A percentile compares a stretch with the other conserved stretches of the same genome.
Evolutionary conservation across 2,329 filamentous ascomycete species (phyloP).

Genomic region (Immersiporthe knoxdaviesiana): DNA sequence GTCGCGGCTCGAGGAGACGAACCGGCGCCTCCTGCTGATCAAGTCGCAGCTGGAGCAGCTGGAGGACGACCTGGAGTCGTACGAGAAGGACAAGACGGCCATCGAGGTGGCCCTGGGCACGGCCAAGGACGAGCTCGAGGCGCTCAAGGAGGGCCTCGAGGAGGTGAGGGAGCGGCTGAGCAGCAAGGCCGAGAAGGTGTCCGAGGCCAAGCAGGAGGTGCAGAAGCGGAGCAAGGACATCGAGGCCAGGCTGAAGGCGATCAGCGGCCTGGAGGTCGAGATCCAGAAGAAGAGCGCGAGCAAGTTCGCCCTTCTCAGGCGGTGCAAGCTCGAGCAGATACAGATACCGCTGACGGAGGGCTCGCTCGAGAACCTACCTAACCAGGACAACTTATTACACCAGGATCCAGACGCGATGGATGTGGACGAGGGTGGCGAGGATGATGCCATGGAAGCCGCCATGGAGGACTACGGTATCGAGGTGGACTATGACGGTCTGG

Average conservation of each 20-base stretch:
- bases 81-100: conserved; percentile 72
- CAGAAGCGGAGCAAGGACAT: conserved; percentile 85
- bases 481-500: conserved; percentile 80
- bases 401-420: conserved; percentile 91
- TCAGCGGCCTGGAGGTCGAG: conserved; percentile 79
- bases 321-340: conserved; percentile 93
- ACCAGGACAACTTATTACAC: conserved; percentile 78
- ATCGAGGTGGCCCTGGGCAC: conserved; percentile 75
- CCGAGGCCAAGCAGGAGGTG: conserved; percentile 77
- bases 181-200: conserved; percentile 73
- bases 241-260: conserved; percentile 71
- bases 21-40: conserved; percentile 69
- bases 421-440: conserved; percentile 73
- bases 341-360: conserved; percentile 76
- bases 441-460: conserved; percentile 63
- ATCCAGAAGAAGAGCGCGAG: conserved; percentile 83
- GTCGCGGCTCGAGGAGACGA: conserved; percentile 58
- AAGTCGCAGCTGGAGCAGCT: conserved; percentile 69
- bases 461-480: conserved; percentile 91
- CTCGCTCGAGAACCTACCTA: conserved; percentile 84
- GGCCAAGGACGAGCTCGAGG: conserved; percentile 76
- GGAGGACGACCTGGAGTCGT: conserved; percentile 68
- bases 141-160: conserved; percentile 72
- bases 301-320: conserved; percentile 81
- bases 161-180: conserved; percentile 69